Evolutionary conservation across 768 basidiomycete genomes (phyloP), one percentile per base, ranked within the genome.

Genomic region (Mycena rosella): DNA sequence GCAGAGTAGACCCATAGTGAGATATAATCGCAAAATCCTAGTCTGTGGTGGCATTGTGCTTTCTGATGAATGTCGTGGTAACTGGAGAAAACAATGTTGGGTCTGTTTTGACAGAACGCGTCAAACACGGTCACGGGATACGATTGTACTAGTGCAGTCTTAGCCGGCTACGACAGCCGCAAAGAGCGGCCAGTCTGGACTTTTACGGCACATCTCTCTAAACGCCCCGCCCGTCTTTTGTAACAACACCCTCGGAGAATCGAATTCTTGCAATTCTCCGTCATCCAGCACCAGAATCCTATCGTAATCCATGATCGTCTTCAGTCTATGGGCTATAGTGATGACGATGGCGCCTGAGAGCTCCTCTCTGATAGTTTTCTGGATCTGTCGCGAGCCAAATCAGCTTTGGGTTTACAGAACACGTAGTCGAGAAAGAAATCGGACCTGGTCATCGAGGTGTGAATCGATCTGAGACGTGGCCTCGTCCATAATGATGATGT

Each of bases 271-370:
- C 48, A 96, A 83, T 62, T 86, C 82, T 2, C 94, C 94, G 20
- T 86, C 83, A 59, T 89, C 90, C 24, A 94, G 78, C n/a, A 95
- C 91, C 71, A 94, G 79, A 72, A 96, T 82, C 17, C 89, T 82
- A 78, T 90, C 88, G 77, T 93, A 88, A 76, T 94, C 89, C 67
- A 94, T 88, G 61, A 94, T 88, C 0, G 92, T 94, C 74, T 88
- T 88, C 24, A 94, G 81, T 17, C 92, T 83, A 79, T 95, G 94
- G 5, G 95, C 95, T 63, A 96, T 95, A 11, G 93, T 94, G 40
- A 96, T 86, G 22, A 96, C 89, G 22, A 94, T 90, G 0, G 91
- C 87, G 14, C 86, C 85, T 1, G 83, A 77, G 58, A 96, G 86
- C 76, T 93, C 91, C 72, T 91, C 89, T 30, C 91, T 85, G 36